Evolutionary conservation across 306 rosid species (phyloP), one percentile per base, ranked within the genome.

Genomic region (Dalbergia cultrata): DNA sequence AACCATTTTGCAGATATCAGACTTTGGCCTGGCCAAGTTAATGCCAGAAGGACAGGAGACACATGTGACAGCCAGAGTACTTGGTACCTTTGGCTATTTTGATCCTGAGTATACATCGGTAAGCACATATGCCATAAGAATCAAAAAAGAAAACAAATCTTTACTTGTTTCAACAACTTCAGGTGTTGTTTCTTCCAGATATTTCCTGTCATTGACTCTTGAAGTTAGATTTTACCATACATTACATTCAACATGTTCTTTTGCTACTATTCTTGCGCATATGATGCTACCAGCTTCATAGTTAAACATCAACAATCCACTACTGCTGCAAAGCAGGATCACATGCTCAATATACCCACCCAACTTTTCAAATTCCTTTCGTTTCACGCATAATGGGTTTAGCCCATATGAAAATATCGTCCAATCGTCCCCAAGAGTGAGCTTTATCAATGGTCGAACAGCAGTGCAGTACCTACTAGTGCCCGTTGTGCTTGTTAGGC

Each of bases 21-120:
- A 95, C 78, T 95, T 95, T 84, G 99, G 99, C 57, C 93, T 95
- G 5, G 99, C 99, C 76, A 95, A 90, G 89, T 84, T 95, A 34
- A 95, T 95, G 98, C 98, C 98, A 50, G 97, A 92, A 82, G 98
- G 97, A 14, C 90, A 90, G 54, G 98, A 92, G 68, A 88, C 89
- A 35, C 81, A 86, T 17, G 92, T 90, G 67, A 95, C 98, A 0
- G 95, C 95, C 54, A 91, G 94, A 74, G 97, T 95, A 26, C 97
- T 91, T 10, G 98, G 98, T 18, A 95, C 98, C 65, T 95, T 95
- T 19, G 98, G 98, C 81, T 95, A 95, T 72, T 93, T 95, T 80
- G 97, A 92, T 86, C 97, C 99, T 0, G 97, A 93, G 88, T 95
- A 95, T 80, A 95, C 99, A 75, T 93, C 95, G 85, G 97, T 95